A percentile compares a stretch with the other conserved stretches of the same genome.
Conservation (phyloP, 345 rosid genomes). For the Schrenkiella parvula region DNA sequence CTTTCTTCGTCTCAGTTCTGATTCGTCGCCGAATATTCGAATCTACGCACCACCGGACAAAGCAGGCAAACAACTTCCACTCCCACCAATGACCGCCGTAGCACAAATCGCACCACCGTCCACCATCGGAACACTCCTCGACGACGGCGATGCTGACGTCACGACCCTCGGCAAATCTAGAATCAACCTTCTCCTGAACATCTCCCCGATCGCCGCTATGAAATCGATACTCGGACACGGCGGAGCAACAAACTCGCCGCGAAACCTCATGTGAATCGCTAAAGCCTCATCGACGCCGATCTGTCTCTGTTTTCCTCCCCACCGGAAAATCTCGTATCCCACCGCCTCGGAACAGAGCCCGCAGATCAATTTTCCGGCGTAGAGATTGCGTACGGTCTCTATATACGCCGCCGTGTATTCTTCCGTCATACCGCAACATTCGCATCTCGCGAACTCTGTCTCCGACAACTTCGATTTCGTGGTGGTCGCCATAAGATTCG, state of each 20-base stretch:
- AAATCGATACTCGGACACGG: constrained; percentile 52
- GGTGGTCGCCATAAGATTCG: background rate
- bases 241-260: constrained; percentile 52
- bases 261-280: constrained; percentile 53
- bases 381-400: constrained; percentile 45
- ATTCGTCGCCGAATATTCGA: constrained; percentile 17
- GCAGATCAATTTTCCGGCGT: constrained; percentile 69
- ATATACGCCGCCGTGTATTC: constrained; percentile 79
- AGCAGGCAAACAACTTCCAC: constrained; percentile 19
- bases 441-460: constrained; percentile 51
- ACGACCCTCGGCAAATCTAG: constrained; percentile 43
- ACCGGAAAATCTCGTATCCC: constrained; percentile 51
- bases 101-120: constrained; percentile 23
- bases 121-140: background rate
- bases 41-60: constrained; percentile 25
- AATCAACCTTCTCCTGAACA: constrained; percentile 45
- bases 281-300: constrained; percentile 72
- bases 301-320: constrained; percentile 41
- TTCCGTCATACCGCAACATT: constrained; percentile 68
- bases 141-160: background rate
- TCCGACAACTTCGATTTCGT: constrained; percentile 29
- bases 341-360: constrained; percentile 87
- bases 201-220: constrained; percentile 63
- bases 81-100: constrained; percentile 20
- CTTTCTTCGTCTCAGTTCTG: background rate